These are phyloP conservation scores for Solanum stenotomum DNA, from an alignment of 257 asterid genomes.

Conservation along the genomic window DNA sequence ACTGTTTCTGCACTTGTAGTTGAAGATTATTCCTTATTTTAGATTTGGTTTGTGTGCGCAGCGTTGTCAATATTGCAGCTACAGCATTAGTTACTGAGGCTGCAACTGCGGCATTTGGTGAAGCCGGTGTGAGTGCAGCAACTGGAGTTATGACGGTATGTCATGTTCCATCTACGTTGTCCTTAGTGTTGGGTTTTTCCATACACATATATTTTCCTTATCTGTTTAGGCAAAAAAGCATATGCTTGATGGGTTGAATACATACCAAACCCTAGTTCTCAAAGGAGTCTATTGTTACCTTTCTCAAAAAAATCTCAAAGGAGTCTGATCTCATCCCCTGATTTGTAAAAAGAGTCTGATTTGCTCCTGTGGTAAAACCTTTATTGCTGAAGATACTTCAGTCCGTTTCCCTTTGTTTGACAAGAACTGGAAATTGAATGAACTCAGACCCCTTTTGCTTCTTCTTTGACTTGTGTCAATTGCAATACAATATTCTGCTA, in stretches of 20 bases:
- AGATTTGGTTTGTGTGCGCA: conserved; percentile 43
- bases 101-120: conserved; percentile 92
- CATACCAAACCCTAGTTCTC: not conserved
- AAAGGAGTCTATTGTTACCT: not conserved
- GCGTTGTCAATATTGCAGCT: conserved; percentile 96
- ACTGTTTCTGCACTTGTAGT: conserved; percentile 22
- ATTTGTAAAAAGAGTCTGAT: not conserved
- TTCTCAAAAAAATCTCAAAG: not conserved
- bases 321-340: not conserved
- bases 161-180: not conserved
- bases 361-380: not conserved
- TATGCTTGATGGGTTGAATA: not conserved
- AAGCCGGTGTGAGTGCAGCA: conserved; percentile 96
- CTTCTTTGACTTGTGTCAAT: not conserved
- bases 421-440: not conserved
- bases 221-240: not conserved
- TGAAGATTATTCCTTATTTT: conserved; percentile 32
- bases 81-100: conserved; percentile 96
- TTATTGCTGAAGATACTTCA: not conserved
- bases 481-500: not conserved
- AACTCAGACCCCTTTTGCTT: not conserved
- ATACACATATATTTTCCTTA: not conserved
- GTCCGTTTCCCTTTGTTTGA: not conserved
- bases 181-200: not conserved
- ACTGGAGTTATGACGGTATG: conserved; percentile 98